Evolutionary conservation across 768 basidiomycete genomes (phyloP), one percentile per base, ranked within the genome.

Genomic region (Rhodotorula kratochvilovae): DNA sequence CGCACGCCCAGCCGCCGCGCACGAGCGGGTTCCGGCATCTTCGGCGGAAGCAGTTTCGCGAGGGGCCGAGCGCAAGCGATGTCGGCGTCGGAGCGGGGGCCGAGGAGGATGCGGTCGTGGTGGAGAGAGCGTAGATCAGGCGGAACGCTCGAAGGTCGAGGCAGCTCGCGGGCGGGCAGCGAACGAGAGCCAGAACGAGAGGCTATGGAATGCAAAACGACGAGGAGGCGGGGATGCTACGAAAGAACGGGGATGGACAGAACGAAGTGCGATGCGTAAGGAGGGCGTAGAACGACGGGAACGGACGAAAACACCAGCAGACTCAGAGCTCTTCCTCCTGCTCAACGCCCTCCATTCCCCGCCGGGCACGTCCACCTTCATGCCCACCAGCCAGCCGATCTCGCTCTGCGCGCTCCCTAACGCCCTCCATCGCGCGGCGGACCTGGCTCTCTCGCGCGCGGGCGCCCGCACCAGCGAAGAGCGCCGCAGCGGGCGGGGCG

Each of bases 331-430:
- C 71, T 43, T 63, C 66, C n/a, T 63, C 55, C 31, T 61, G 43
- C 59, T 67, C 67, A 25, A 61, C 67, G 3, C 54, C 67, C 31
- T 68, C 61, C 67, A 68, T 68, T n/a, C 5, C 56, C 58, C 0
- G 33, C 7, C 55, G n/a, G n/a, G n/a, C n/a, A 42, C 11, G 15
- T 51, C 61, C 21, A 31, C 15, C 45, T 58, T 68, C 15, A 56
- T 43, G 23, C 76, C 76, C 2, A 77, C 67, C 3, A 76, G 35
- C 77, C 77, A 78, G 3, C 77, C 77, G 4, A 78, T 50, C 57
- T 78, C 77, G 46, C 42, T 68, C 50, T 67, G 62, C 61, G 71
- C 57, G 46, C 77, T 74, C 75, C 54, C 76, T n/a, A 10, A 78
- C 71, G 19, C 70, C 77, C 31, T 74, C 76, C 50, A 66, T 63